A percentile compares a stretch with the other conserved stretches of the same genome.
phyloP scores from a whole-genome alignment of 352 stramenopile species.

The Paralagenidium karlingii region DNA sequence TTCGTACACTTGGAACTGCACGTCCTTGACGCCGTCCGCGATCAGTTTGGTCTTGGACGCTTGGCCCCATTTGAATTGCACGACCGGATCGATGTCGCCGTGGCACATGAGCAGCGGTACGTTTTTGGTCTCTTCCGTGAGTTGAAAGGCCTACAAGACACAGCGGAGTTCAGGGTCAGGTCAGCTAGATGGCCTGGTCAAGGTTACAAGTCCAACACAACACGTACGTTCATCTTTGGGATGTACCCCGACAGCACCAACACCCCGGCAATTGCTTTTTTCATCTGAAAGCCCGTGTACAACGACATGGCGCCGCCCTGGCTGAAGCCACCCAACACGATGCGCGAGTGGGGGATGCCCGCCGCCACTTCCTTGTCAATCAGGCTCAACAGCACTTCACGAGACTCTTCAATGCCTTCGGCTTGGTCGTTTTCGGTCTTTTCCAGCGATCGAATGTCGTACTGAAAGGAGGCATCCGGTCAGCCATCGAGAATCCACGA shows the following conservation, averaged over 20 bases:
- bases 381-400: conserved; percentile 50
- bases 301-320: conserved; percentile 88
- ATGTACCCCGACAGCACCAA: conserved; percentile 67
- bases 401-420: conserved; percentile 80
- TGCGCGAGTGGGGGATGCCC: conserved; percentile 77
- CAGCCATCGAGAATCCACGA: not conserved
- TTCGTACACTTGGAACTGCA: conserved; percentile 52
- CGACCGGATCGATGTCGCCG: conserved; percentile 46
- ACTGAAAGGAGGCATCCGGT: conserved; percentile 16
- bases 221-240: conserved; percentile 27
- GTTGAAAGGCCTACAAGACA: conserved; percentile 22
- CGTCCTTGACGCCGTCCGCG: conserved; percentile 24
- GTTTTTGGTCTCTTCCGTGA: conserved; percentile 30
- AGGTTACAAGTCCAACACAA: too few species aligned
- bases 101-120: conserved; percentile 73
- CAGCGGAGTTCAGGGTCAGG: conserved; percentile 1
- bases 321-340: conserved; percentile 91
- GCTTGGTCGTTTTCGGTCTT: conserved; percentile 80
- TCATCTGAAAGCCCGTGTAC: conserved; percentile 63
- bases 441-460: conserved; percentile 89
- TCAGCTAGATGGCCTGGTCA: not conserved
- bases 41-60: conserved; percentile 49
- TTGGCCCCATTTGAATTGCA: conserved; percentile 45
- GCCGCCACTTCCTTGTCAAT: conserved; percentile 62
- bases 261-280: conserved; percentile 40